Conservation (phyloP, 768 basidiomycete genomes). For the Russula ochroleuca region DNA sequence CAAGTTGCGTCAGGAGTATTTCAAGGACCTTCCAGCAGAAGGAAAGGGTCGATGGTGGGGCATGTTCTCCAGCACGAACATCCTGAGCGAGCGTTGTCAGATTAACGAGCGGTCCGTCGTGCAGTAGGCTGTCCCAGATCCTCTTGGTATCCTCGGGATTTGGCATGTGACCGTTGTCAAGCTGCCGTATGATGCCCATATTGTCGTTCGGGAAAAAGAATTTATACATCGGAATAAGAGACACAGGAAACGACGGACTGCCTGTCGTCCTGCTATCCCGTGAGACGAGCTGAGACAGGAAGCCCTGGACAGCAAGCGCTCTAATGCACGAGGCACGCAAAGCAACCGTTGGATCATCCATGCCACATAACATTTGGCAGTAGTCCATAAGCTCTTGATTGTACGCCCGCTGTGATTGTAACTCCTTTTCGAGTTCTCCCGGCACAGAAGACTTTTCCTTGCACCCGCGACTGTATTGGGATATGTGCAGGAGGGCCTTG, state of each 20-base stretch:
- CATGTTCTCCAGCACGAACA: neutral
- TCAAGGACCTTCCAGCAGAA: constrained; percentile 16
- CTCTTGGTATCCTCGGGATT: neutral
- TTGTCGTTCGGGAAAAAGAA: neutral
- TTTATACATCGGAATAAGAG: constrained; percentile 1
- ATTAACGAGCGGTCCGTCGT: constrained; percentile 13
- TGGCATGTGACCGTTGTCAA: no score
- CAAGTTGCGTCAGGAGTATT: constrained; percentile 6
- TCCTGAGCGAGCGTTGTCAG: neutral
- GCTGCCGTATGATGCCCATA: no score
- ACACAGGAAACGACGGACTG: neutral
- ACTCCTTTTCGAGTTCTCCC: neutral
- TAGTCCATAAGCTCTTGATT: neutral
- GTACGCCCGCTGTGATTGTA: neutral
- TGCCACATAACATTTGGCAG: neutral
- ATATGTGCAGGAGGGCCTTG: constrained; percentile 11
- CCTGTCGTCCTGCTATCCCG: neutral
- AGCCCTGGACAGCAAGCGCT: constrained; percentile 8
- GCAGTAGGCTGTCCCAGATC: neutral
- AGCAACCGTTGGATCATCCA: neutral
- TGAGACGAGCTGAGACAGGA: neutral
- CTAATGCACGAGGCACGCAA: constrained; percentile 16
- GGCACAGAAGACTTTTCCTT: neutral
- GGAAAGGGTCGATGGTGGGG: neutral
- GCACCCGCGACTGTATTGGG: neutral